phyloP scores from a whole-genome alignment of 148 eudicot species.

The Vaccinium vitisidaea region DNA sequence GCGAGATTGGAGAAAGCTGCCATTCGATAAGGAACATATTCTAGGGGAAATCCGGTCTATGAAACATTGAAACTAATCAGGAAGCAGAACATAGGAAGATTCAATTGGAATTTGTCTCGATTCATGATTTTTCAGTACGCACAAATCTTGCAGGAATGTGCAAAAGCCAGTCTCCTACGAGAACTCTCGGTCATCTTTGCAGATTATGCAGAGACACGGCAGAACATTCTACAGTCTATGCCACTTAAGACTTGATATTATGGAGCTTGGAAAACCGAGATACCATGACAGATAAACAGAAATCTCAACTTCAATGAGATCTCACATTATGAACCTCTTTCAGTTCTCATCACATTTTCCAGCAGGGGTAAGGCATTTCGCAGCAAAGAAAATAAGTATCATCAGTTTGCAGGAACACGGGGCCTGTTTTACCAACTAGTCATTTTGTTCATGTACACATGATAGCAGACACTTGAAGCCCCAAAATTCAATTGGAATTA shows the following conservation, averaged over 20 bases:
- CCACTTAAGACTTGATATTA: conserved; percentile 55
- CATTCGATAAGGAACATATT: conserved; percentile 66
- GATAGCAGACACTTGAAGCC: background rate
- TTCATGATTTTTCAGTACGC: conserved; percentile 70
- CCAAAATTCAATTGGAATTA: background rate
- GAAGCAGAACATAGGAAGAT: conserved; percentile 63
- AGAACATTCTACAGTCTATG: conserved; percentile 53
- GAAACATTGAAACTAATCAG: conserved; percentile 66
- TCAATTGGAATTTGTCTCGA: conserved; percentile 62
- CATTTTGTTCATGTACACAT: background rate
- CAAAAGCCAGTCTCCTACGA: conserved; percentile 66
- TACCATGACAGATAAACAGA: conserved; percentile 24
- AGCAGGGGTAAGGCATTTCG: background rate
- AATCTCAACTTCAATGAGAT: conserved; percentile 32
- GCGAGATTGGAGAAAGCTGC: conserved; percentile 62
- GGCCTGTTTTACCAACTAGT: conserved; percentile 22
- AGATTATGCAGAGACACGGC: conserved; percentile 54
- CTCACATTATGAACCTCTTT: conserved; percentile 7
- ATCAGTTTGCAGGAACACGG: conserved; percentile 29
- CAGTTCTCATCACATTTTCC: conserved; percentile 10
- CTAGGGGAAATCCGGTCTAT: conserved; percentile 78
- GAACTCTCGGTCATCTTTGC: conserved; percentile 67
- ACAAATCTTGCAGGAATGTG: conserved; percentile 60
- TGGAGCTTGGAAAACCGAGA: conserved; percentile 42
- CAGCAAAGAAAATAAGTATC: conserved; percentile 31